phyloP scores from a whole-genome alignment of 2,329 filamentous ascomycete species.

The Clonostachys rhizophaga region DNA sequence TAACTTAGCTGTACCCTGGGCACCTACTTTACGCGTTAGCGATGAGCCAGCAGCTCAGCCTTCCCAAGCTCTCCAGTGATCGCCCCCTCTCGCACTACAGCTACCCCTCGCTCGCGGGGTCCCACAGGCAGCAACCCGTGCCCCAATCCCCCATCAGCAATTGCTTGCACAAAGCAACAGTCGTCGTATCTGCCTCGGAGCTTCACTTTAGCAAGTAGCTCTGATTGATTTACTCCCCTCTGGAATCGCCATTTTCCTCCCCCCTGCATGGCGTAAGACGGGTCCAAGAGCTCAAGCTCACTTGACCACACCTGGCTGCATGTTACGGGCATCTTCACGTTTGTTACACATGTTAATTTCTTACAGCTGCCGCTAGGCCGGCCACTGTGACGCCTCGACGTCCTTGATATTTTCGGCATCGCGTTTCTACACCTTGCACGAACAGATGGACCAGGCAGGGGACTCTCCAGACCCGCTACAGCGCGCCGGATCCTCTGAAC shows the following conservation, averaged over 20 bases:
- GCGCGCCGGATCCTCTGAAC: conserved; percentile 58
- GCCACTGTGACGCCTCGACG: conserved; percentile 47
- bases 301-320: not conserved
- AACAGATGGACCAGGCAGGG: conserved; percentile 50
- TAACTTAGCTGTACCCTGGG: too few relatives aligned
- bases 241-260: not conserved
- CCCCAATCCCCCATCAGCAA: not conserved
- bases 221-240: too few relatives aligned
- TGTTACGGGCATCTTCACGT: conserved; percentile 15
- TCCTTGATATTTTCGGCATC: conserved; percentile 31
- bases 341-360: conserved; percentile 50
- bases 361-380: conserved; percentile 46
- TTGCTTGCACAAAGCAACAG: not conserved
- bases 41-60: too few relatives aligned
- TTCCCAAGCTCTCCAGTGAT: too few relatives aligned
- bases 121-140: not conserved
- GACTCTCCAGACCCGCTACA: conserved; percentile 46
- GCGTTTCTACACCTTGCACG: conserved; percentile 26
- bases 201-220: not conserved
- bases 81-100: conserved; percentile 2
- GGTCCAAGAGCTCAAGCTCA: conserved; percentile 2
- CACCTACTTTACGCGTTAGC: too few relatives aligned
- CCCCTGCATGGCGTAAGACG: too few relatives aligned
- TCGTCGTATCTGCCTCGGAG: not conserved
- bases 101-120: conserved; percentile 16